These are phyloP conservation scores for Fusarium luffae DNA, from an alignment of 2,329 filamentous ascomycete species.

Conservation along the genomic window DNA sequence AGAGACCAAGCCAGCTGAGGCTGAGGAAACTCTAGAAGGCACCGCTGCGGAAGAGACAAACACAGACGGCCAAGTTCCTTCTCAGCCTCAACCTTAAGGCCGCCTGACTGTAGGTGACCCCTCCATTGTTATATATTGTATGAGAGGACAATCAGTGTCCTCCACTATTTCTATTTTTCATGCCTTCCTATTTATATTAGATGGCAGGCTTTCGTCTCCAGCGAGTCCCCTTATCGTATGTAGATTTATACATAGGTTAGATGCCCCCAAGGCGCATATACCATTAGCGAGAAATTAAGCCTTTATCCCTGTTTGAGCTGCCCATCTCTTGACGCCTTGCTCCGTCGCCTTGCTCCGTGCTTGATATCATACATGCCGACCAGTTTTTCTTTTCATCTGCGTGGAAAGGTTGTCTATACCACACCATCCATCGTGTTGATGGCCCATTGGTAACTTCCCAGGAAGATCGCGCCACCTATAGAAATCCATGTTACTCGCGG, in stretches of 20 bases:
- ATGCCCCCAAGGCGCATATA: constrained; percentile 40
- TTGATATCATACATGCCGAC: constrained; percentile 35
- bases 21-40: constrained; percentile 37
- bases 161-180: background rate
- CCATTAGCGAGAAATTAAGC: constrained; percentile 40
- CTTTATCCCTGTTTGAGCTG: constrained; percentile 12
- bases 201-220: constrained; percentile 22
- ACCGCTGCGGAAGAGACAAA: constrained; percentile 32
- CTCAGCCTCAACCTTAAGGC: constrained; percentile 20
- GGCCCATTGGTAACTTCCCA: constrained; percentile 92
- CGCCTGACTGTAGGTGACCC: constrained; percentile 10
- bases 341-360: constrained; percentile 24
- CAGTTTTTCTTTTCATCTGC: constrained; percentile 1
- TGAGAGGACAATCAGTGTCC: background rate
- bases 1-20: constrained; percentile 32
- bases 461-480: constrained; percentile 90
- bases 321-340: constrained; percentile 26
- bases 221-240: constrained; percentile 36
- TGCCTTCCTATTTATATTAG: constrained; percentile 20
- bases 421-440: constrained; percentile 72
- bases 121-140: constrained; percentile 1
- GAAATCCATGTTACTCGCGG: constrained; percentile 95
- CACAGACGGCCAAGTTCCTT: constrained; percentile 15
- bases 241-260: constrained; percentile 43
- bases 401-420: constrained; percentile 9